Base-by-base conservation (phyloP, 2,329 filamentous ascomycete species). In the Dothideomycetidae sp. region DNA sequence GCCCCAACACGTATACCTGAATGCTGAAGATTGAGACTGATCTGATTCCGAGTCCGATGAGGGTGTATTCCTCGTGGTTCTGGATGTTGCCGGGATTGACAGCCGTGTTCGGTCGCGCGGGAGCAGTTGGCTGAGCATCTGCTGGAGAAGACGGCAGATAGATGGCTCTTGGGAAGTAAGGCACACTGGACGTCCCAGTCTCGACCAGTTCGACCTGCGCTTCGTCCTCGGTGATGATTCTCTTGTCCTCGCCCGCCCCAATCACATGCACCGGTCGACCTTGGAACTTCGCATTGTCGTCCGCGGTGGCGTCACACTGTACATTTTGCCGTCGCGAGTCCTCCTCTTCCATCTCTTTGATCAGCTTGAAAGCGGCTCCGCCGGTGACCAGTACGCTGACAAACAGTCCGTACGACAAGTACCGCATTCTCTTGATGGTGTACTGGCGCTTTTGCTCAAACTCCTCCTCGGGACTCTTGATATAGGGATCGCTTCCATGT, bases 1-100 rank as follows among this genome's bases (percentile, higher is more conserved):
- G 74, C 11, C 88, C 90, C 0, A 93, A 81, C 12, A 96, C 81
- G 61, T 98, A 98, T 37, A 98, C 90, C 56, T 93, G 78, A 31
- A 98, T 84, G 33, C 73, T 66, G 31, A 96, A 63, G 57, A 96
- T 93, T 15, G 81, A 92, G 19, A 98, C 90, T 1, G 80, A 85
- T 39, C 90, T 74, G 44, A 92, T 78, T 12, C 90, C 90, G 4
- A 94, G 63, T 0, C 90, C 90, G 5, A 96, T 71, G 0, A 96
- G 69, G 14, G 84, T 86, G 57, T 94, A 96, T 50, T 93, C 69
- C 29, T 80, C 50, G 57, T 72, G 44, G 58, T 68, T 42, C 16
- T 51, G 50, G 4, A 49, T 43, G 11, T 56, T 53, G 13, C 50
- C 52, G 5, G 48, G 17, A 53, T 53, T 40, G 53, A 45, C 14